A percentile compares a stretch with the other conserved stretches of the same genome.
Evolutionary conservation across 1,139 yeast species (phyloP).

Genomic region (Diutina mesorugosa): DNA sequence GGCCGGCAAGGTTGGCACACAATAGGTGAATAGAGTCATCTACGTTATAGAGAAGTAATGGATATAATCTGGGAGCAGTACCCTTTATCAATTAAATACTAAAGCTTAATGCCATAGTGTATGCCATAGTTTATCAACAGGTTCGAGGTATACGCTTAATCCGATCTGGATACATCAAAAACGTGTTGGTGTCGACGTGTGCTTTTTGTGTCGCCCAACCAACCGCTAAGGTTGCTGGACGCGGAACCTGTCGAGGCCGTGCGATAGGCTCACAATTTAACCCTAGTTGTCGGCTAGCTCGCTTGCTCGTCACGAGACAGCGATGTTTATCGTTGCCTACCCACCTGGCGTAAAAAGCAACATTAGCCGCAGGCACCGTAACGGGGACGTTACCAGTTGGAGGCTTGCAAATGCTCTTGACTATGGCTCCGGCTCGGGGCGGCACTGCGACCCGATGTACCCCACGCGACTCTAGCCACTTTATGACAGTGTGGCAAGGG

Average conservation of each 20-base stretch:
- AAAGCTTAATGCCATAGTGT: too few species aligned
- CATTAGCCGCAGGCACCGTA: background rate
- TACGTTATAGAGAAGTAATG: background rate
- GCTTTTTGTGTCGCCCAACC: background rate
- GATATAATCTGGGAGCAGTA: background rate
- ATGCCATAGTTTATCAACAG: too few species aligned
- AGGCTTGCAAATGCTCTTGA: background rate
- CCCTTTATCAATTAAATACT: too few species aligned
- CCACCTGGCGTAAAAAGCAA: background rate
- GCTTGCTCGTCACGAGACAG: background rate
- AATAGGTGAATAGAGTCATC: background rate
- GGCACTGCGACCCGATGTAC: background rate
- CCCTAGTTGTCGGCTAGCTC: background rate
- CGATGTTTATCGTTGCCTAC: background rate
- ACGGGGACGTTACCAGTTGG: background rate
- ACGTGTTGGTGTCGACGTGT: background rate
- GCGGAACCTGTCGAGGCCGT: background rate
- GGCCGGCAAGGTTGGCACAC: conserved; percentile 11
- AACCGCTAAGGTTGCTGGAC: background rate
- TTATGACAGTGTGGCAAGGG: background rate
- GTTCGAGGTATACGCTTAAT: too few species aligned
- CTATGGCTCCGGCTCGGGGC: background rate
- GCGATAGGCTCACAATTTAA: background rate
- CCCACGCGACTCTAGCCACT: background rate
- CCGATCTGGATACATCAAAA: background rate